phyloP scores from a whole-genome alignment of 108 stramenopile species.

The Cyclotella choctawhatcheeana region DNA sequence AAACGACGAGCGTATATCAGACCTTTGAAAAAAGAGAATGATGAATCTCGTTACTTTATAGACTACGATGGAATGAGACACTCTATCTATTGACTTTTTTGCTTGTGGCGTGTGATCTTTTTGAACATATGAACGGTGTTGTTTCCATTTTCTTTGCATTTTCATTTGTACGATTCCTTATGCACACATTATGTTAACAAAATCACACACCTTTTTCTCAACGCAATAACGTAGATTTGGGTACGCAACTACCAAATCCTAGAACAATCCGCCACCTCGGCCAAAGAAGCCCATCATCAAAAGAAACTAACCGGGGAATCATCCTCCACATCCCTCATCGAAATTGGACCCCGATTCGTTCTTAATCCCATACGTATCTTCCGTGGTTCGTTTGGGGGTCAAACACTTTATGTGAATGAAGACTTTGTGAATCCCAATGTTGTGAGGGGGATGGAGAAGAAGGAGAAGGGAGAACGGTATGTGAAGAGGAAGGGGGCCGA shows the following conservation, averaged over 20 bases:
- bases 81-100: slow-evolving; percentile 1
- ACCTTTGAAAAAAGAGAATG: slow-evolving; percentile 69
- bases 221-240: slow-evolving; percentile 93
- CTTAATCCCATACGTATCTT: slow-evolving; percentile 97
- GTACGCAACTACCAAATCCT: slow-evolving; percentile 98
- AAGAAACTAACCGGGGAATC: slow-evolving; percentile 81
- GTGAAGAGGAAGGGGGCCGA: slow-evolving; percentile 80
- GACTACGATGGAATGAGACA: slow-evolving; percentile 95
- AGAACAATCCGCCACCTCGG: slow-evolving; percentile 84
- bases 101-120: background rate
- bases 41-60: slow-evolving; percentile 66
- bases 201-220: background rate
- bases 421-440: slow-evolving; percentile 95
- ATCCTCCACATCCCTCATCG: slow-evolving; percentile 89
- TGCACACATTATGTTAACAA: background rate
- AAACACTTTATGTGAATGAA: slow-evolving; percentile 92
- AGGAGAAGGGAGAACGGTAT: slow-evolving; percentile 81
- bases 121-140: too few species aligned
- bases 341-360: slow-evolving; percentile 99
- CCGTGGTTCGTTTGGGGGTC: slow-evolving; percentile 97
- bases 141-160: too few species aligned
- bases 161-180: too few species aligned
- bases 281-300: slow-evolving; percentile 75
- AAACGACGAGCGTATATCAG: slow-evolving; percentile 95
- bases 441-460: slow-evolving; percentile 75